Evolutionary conservation across 495 filamentous ascomycete genomes (phyloP).

Genomic region (Hyaloscypha hepaticicola): DNA sequence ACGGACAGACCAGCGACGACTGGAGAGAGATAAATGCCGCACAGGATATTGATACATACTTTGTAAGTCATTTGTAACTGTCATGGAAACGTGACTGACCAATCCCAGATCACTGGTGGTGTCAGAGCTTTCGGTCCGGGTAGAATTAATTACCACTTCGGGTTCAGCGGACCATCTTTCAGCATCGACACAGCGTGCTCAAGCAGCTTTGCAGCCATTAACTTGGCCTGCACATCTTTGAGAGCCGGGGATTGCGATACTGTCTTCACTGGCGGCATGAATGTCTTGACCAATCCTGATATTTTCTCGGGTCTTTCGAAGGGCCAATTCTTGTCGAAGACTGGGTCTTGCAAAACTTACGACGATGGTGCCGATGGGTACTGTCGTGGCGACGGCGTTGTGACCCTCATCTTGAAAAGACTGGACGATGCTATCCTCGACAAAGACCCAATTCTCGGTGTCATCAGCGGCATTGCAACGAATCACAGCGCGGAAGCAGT

Average conservation of each 20-base stretch:
- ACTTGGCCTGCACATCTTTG: slow-evolving; percentile 50
- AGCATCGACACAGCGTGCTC: slow-evolving; percentile 56
- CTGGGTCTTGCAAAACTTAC: slow-evolving; percentile 42
- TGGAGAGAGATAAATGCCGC: slow-evolving; percentile 78
- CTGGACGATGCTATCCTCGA: slow-evolving; percentile 73
- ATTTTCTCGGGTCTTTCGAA: slow-evolving; percentile 81
- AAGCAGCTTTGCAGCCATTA: slow-evolving; percentile 49
- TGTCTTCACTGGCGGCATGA: slow-evolving; percentile 71
- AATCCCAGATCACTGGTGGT: slow-evolving; percentile 87
- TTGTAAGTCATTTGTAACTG: slow-evolving; percentile 85
- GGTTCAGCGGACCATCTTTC: slow-evolving; percentile 47
- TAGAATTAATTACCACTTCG: slow-evolving; percentile 49
- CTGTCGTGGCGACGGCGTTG: slow-evolving; percentile 72
- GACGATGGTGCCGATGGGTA: slow-evolving; percentile 66
- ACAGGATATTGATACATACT: slow-evolving; percentile 90
- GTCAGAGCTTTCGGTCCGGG: slow-evolving; percentile 80
- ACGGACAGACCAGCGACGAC: slow-evolving; percentile 24
- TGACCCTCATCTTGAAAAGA: slow-evolving; percentile 69
- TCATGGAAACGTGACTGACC: slow-evolving; percentile 76
- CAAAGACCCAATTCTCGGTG: slow-evolving; percentile 68
- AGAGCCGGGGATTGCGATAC: slow-evolving; percentile 40
- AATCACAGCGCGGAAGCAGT: slow-evolving; percentile 75
- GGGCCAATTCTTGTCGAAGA: slow-evolving; percentile 43
- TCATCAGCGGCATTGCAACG: slow-evolving; percentile 65
- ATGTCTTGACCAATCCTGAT: slow-evolving; percentile 77